Evolutionary conservation across 257 asterid species (phyloP).

Genomic region (Rhazya stricta): DNA sequence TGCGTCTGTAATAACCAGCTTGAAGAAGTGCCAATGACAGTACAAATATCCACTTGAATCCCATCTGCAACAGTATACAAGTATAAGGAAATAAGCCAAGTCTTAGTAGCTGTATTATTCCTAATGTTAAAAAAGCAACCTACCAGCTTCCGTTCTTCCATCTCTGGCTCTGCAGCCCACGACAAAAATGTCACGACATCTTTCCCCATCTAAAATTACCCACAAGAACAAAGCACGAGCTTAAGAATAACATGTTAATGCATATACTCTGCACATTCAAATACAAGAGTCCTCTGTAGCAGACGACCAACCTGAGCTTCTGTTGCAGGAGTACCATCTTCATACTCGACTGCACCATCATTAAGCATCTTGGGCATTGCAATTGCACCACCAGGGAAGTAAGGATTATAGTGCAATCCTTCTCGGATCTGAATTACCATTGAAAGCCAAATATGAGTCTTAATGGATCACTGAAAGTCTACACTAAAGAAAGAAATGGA

Average conservation of each 20-base stretch:
- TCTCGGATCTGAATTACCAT: conserved; percentile 52
- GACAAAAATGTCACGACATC: conserved; percentile 61
- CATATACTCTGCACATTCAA: background rate
- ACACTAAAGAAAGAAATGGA: background rate
- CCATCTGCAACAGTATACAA: conserved; percentile 46
- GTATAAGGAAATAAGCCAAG: background rate
- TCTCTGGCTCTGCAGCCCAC: conserved; percentile 90
- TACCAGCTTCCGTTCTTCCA: conserved; percentile 86
- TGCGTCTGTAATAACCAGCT: conserved; percentile 70
- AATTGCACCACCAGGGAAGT: conserved; percentile 86
- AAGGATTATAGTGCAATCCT: conserved; percentile 73
- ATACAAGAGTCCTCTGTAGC: background rate
- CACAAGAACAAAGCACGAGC: background rate
- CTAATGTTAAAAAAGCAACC: conserved; percentile 9
- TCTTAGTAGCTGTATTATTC: background rate
- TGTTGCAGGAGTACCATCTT: conserved; percentile 80
- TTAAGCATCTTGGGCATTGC: conserved; percentile 88
- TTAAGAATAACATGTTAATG: conserved; percentile 1
- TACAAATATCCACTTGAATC: conserved; percentile 78
- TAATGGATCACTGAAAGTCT: background rate
- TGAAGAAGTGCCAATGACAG: conserved; percentile 73
- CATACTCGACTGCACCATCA: conserved; percentile 78
- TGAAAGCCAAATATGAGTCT: background rate
- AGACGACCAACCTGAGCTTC: conserved; percentile 56
- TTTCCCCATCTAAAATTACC: conserved; percentile 64